These are phyloP conservation scores for Bryoerythrophyllum caledonicum DNA, from an alignment of 225 moss, liverwort and hornwort species.

Conservation along the genomic window DNA sequence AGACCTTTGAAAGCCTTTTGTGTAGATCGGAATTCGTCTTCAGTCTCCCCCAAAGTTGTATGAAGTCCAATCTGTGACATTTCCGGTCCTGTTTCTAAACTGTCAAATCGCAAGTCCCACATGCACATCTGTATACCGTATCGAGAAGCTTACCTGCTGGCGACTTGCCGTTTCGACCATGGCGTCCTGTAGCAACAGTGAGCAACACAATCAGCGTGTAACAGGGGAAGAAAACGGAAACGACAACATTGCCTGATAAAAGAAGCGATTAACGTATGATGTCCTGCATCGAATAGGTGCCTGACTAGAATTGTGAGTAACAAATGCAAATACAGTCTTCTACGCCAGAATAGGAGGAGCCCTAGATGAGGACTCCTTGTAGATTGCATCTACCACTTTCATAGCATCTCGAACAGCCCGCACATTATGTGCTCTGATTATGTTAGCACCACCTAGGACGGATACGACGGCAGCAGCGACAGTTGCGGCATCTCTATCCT, in stretches of 20 bases:
- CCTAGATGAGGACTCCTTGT: conserved; percentile 32
- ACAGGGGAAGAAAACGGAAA: neutral
- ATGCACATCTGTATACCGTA: neutral
- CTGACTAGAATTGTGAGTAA: conserved; percentile 17
- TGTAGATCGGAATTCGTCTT: neutral
- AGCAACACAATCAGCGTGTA: neutral
- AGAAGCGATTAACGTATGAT: conserved; percentile 14
- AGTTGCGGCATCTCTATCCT: conserved; percentile 82
- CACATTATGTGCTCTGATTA: conserved; percentile 84
- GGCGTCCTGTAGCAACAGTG: neutral
- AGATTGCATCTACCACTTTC: conserved; percentile 84
- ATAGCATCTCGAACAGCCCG: conserved; percentile 71
- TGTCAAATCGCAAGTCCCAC: neutral
- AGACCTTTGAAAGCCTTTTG: neutral
- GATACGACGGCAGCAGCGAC: conserved; percentile 71
- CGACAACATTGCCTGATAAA: neutral
- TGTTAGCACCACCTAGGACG: conserved; percentile 76
- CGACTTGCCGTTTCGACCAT: neutral
- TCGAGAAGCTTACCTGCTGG: conserved; percentile 5
- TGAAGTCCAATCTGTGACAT: neutral
- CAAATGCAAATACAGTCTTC: neutral
- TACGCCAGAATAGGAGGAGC: conserved; percentile 25
- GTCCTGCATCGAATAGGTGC: conserved; percentile 21
- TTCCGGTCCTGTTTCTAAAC: neutral
- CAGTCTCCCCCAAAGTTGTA: neutral